Evolutionary conservation across 352 stramenopile species (phyloP), one percentile per base, ranked within the genome.

Genomic region (Globisporangium orthogonon): DNA sequence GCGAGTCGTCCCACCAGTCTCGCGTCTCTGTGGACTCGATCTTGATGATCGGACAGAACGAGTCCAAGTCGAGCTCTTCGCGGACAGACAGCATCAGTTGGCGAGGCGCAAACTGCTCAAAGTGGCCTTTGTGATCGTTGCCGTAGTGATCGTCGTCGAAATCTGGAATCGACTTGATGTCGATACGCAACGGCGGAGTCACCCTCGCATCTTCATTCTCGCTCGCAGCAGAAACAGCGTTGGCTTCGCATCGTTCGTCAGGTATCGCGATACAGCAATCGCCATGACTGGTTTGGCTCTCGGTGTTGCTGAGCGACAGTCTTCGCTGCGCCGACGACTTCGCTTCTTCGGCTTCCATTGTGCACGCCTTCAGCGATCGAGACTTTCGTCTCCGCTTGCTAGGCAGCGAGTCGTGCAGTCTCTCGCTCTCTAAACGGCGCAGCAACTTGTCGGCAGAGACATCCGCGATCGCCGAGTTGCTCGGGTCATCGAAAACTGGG

Each of bases 1-100:
- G 53, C 3, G 74, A 78, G 1, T 73, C 76, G 40, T 81, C 63
- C 68, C 66, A 84, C 76, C 74, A 43, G 49, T 66, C 54, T 63
- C 60, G 39, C 41, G 50, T 33, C 46, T 41, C 10, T 29, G 65
- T 23, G 54, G 58, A 3, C 69, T 58, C 48, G 59, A 53, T 30
- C 17, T 45, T 46, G 23, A 64, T 50, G 51, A 58, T 41, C 40
- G 58, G 29, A 11, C 9, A 53, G 18, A 55, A 51, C 7, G n/a
- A 44, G 28, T 56, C 52, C 11, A 50, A 9, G 1, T 35, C 6
- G 50, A 60, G 29, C 15, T 59, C 48, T 57, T 61, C 47, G 28
- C 30, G 30, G 56, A 72, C 40, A 78, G 84, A 17, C 15, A 15
- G 29, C 56, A 33, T 23, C 10, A 33, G 18, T 9, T 55, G 47